Base-by-base conservation (phyloP, 2,329 filamentous ascomycete species). In the Fusarium virguliforme region DNA sequence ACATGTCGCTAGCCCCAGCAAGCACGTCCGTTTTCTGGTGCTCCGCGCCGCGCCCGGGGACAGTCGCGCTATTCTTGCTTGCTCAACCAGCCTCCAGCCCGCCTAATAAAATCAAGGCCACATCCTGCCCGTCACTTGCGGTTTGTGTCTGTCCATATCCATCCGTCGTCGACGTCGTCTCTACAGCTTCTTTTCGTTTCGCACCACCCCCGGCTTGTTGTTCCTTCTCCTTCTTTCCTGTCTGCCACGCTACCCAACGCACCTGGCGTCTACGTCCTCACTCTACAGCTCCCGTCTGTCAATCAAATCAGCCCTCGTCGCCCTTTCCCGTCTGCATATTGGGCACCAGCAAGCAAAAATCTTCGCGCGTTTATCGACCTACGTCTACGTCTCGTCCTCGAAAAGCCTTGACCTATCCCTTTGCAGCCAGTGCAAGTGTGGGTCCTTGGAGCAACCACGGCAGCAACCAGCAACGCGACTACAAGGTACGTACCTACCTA, bases 1-100 rank as follows among this genome's bases (percentile, higher is more conserved):
- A 50, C 43, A 30, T 88, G 85, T 88, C 88, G 41, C 32, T 34
- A 43, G 22, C 68, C 60, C 60, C 37, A 64, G 54, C 43, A 53
- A 66, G 69, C 73, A 74, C 73, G 71, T 74, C 72, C 66, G 67
- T 57, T 59, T 55, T 60, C 51, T 50, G 43, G 43, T 50, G 26
- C 43, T 50, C 43, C 43, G 43, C 43, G 26, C 43, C 43, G 43
- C 43, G 43, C 43, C 43, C 26, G 43, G 43, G 43, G 26, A 18
- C 43, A 50, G 43, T 50, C 43, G 26, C 43, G 43, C 43, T 50
- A 50, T 50, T 50, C 43, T 50, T 50, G 30, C 43, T 6, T 50
- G 26, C 26, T 50, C 43, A 50, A 50, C 43, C 43, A 50, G 43
- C 43, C 43, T 50, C 43, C 43, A 50, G 26, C 43, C 43, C 43